phyloP scores from a whole-genome alignment of 2,329 filamentous ascomycete species.

The Penicillium sp. region DNA sequence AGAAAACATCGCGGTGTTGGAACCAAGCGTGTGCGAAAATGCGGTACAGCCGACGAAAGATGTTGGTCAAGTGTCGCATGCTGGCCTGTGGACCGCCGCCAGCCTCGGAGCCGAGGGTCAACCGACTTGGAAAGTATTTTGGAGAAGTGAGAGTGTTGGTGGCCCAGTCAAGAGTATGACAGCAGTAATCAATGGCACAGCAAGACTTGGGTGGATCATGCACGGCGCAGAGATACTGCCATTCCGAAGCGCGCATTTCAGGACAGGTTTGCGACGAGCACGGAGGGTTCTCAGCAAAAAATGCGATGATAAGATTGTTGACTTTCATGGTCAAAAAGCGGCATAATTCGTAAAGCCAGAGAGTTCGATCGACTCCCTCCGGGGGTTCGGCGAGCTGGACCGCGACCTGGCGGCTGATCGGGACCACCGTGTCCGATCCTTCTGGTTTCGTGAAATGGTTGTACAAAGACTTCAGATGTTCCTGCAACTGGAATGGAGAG shows the following conservation, averaged over 20 bases:
- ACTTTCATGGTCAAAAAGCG: slow-evolving; percentile 92
- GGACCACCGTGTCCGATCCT: slow-evolving; percentile 54
- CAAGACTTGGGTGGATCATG: slow-evolving; percentile 95
- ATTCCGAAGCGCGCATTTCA: slow-evolving; percentile 97
- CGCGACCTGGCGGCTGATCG: slow-evolving; percentile 72
- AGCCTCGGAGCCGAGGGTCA: slow-evolving; percentile 52
- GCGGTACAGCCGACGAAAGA: slow-evolving; percentile 86
- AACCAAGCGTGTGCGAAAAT: slow-evolving; percentile 99
- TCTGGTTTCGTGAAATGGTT: slow-evolving; percentile 66
- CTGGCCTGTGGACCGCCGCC: slow-evolving; percentile 42
- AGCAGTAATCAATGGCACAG: slow-evolving; percentile 98
- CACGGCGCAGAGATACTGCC: slow-evolving; percentile 97
- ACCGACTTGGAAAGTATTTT: slow-evolving; percentile 88
- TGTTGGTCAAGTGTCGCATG: slow-evolving; percentile 73
- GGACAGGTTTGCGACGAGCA: slow-evolving; percentile 87
- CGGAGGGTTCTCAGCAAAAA: slow-evolving; percentile 83
- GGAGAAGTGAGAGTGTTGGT: slow-evolving; percentile 89
- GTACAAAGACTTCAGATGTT: slow-evolving; percentile 90
- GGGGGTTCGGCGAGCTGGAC: slow-evolving; percentile 72
- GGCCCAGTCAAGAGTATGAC: slow-evolving; percentile 96
- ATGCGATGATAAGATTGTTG: slow-evolving; percentile 84
- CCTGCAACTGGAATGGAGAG: slow-evolving; percentile 93
- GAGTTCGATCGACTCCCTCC: slow-evolving; percentile 70
- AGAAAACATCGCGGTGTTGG: slow-evolving; percentile 90
- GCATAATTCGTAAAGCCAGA: slow-evolving; percentile 97